Base-by-base conservation (phyloP, 129 eudicot species). In the Kitagawia praeruptora region DNA sequence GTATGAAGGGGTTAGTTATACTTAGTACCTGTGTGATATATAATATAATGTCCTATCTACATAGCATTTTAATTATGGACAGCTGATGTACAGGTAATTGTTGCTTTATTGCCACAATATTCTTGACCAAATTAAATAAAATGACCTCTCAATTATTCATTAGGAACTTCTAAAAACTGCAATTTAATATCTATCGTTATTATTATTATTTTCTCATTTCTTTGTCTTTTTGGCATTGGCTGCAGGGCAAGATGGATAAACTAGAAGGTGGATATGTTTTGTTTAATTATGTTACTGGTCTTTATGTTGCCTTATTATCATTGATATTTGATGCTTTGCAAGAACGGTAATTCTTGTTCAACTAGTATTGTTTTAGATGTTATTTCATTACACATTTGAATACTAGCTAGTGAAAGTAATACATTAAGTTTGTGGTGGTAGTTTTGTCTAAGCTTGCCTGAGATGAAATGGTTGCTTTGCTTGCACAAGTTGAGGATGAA, bases 291-390 rank as follows among this genome's bases (percentile, higher is more conserved):
- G 75, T 80, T 95, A 71, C 89, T 95, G 84, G 97, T 95, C 64
- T 95, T 95, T 89, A 92, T 95, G 96, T 82, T 95, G 85, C 99
- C 99, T 28, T 95, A 95, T 83, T 95, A 90, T 86, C 98, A 95
- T 80, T 95, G 98, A 75, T 95, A 92, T 85, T 79, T 92, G 94
- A 95, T 95, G 97, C 97, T 95, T 76, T 83, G 91, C 83, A 95
- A 90, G 69, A 92, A 84, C 42, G 98, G 98, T 90, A 81, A 44
- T 14, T 40, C 34, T 74, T 28, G 16, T 46, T 39, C n/a, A 66
- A 27, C 72, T 66, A 28, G 0, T 66, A 13, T 66, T 28, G 72
- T 66, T 31, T 31, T 66, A 4, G 39, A 28, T 66, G 21, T 28
- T 64, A 61, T 66, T 27, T 66, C 9, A 66, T 31, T 66, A 28